Percentiles rank a stretch among this genome's conserved stretches.
phyloP scores from a whole-genome alignment of 164 flowering plant species.

The Tetracentron sinense region DNA sequence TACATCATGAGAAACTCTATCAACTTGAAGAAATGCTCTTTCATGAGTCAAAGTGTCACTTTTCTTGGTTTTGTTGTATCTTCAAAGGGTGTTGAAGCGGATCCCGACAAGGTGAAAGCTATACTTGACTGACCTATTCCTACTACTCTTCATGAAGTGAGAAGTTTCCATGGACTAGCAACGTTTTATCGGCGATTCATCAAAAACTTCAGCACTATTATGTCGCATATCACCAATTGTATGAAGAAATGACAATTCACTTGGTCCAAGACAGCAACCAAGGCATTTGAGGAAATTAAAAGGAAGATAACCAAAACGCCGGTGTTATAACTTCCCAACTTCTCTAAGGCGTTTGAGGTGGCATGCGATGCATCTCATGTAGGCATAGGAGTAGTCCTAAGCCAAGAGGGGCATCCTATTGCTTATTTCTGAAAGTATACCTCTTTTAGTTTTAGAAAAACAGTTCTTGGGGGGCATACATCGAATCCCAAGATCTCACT shows the following conservation, averaged over 20 bases:
- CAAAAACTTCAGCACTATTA: background rate
- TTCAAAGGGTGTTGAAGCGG: background rate
- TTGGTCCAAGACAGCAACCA: too few species aligned
- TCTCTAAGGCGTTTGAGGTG: conserved; percentile 1
- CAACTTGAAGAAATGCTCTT: background rate
- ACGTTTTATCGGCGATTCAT: background rate
- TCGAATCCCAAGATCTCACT: too few species aligned
- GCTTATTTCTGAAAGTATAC: too few species aligned
- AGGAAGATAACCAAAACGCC: background rate
- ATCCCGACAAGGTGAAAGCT: background rate
- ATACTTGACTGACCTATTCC: background rate
- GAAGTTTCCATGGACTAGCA: conserved; percentile 5
- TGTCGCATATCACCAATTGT: background rate
- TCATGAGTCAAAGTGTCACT: too few species aligned
- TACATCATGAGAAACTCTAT: background rate
- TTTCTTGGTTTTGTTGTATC: background rate
- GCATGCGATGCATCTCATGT: background rate
- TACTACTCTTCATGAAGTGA: background rate
- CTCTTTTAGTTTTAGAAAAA: too few species aligned
- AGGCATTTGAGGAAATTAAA: too few species aligned
- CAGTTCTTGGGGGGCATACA: too few species aligned
- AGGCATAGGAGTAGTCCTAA: background rate
- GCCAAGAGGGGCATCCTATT: background rate
- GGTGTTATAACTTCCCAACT: background rate
- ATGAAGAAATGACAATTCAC: background rate